Evolutionary conservation across 2,329 filamentous ascomycete species (phyloP).

Genomic region (Fusarium haematococcum): DNA sequence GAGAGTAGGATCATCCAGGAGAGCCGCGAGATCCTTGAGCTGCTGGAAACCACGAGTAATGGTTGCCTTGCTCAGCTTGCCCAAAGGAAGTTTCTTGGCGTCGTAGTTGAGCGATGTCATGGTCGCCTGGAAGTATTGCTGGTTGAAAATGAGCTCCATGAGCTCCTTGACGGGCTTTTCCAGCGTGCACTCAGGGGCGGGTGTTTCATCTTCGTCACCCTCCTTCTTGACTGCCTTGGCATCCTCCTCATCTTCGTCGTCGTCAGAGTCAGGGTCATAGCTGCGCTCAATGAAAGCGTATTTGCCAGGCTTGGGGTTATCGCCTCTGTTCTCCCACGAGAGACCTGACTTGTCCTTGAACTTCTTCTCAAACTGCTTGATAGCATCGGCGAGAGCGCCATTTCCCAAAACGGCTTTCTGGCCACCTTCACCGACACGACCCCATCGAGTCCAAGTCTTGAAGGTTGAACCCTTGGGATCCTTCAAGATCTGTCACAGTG

Average conservation of each 20-base stretch:
- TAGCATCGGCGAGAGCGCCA: constrained; percentile 57
- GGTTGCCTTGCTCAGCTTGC: constrained; percentile 84
- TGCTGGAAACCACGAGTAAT: constrained; percentile 80
- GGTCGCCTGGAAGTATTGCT: constrained; percentile 74
- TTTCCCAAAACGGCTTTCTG: constrained; percentile 59
- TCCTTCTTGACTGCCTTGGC: constrained; percentile 49
- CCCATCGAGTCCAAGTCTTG: constrained; percentile 82
- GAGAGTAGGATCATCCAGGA: constrained; percentile 67
- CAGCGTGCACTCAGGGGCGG: constrained; percentile 67
- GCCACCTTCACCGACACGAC: constrained; percentile 75
- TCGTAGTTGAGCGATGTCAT: constrained; percentile 79
- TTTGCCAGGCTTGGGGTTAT: constrained; percentile 71
- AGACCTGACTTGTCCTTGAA: constrained; percentile 73
- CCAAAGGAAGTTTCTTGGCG: constrained; percentile 81
- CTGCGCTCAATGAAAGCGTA: constrained; percentile 86
- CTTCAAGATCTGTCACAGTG: constrained; percentile 55
- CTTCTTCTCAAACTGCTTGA: constrained; percentile 68
- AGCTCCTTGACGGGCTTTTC: constrained; percentile 71
- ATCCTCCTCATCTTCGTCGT: constrained; percentile 59
- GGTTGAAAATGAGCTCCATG: constrained; percentile 87
- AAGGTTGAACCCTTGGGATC: constrained; percentile 54
- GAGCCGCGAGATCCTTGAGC: constrained; percentile 78
- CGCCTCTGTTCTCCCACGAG: constrained; percentile 63
- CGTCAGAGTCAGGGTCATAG: constrained; percentile 77
- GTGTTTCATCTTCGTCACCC: constrained; percentile 49